These are phyloP conservation scores for Peniophora sp. DNA, from an alignment of 1,284 basidiomycete species.

Conservation along the genomic window DNA sequence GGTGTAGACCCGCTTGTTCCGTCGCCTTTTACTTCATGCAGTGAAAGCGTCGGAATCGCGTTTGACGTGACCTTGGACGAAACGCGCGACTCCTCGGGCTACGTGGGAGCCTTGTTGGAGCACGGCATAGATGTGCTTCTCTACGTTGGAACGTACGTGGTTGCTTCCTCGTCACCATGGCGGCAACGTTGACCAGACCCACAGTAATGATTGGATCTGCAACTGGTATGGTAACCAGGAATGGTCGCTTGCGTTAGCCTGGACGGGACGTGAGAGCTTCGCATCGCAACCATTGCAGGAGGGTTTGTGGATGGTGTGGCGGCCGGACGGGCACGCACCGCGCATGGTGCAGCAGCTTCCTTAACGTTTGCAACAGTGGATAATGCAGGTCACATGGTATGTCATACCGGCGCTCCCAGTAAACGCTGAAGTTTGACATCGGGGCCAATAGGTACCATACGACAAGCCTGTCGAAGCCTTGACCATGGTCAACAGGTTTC, in stretches of 20 bases:
- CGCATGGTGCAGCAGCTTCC: constrained; percentile 32
- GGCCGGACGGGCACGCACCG: constrained; percentile 49
- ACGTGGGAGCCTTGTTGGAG: constrained; percentile 68
- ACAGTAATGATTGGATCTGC: constrained; percentile 60
- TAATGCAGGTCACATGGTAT: constrained; percentile 60
- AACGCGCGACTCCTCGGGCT: constrained; percentile 36
- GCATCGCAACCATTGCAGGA: constrained; percentile 31
- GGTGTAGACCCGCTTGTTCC: constrained; percentile 50
- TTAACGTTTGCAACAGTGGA: constrained; percentile 56
- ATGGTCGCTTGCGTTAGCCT: constrained; percentile 53
- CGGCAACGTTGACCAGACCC: too few relatives aligned
- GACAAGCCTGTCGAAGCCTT: constrained; percentile 50
- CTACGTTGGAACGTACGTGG: constrained; percentile 59
- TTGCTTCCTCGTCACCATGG: too few relatives aligned
- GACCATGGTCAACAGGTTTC: constrained; percentile 29
- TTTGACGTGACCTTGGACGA: constrained; percentile 34
- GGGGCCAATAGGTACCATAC: constrained; percentile 40
- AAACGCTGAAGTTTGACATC: constrained; percentile 35
- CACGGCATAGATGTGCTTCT: constrained; percentile 66
- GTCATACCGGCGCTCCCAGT: constrained; percentile 22
- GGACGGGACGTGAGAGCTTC: constrained; percentile 49
- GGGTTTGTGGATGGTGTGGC: constrained; percentile 47
- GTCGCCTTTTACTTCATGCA: constrained; percentile 47
- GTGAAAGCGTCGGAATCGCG: constrained; percentile 27
- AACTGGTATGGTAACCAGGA: constrained; percentile 65